These are phyloP conservation scores for Penicillium steckii DNA, from an alignment of 495 filamentous ascomycete genomes.

Conservation along the genomic window DNA sequence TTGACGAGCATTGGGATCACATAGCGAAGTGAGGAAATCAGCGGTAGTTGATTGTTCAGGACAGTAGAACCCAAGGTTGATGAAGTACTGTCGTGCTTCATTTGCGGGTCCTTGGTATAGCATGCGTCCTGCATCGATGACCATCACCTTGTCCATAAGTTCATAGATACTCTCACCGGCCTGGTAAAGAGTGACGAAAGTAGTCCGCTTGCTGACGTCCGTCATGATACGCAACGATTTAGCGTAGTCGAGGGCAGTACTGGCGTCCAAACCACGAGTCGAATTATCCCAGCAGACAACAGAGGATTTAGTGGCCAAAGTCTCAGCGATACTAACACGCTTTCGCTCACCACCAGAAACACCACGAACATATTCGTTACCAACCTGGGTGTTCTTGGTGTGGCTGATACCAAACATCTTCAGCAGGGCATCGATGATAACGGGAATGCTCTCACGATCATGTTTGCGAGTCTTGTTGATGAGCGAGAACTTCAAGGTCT, in stretches of 20 bases:
- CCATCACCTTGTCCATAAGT: slow-evolving; percentile 73
- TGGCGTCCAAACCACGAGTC: slow-evolving; percentile 77
- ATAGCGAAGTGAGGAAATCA: slow-evolving; percentile 73
- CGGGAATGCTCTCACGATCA: slow-evolving; percentile 62
- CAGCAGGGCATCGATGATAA: slow-evolving; percentile 63
- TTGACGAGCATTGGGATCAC: slow-evolving; percentile 68
- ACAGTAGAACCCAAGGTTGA: slow-evolving; percentile 66
- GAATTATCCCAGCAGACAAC: slow-evolving; percentile 73
- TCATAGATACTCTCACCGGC: slow-evolving; percentile 82
- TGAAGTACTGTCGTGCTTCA: slow-evolving; percentile 66
- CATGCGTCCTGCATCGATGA: slow-evolving; percentile 65
- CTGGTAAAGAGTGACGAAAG: slow-evolving; percentile 81
- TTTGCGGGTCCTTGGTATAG: slow-evolving; percentile 63
- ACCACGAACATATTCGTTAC: slow-evolving; percentile 78
- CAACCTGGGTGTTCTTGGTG: slow-evolving; percentile 79
- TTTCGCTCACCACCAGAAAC: slow-evolving; percentile 72
- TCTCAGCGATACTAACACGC: slow-evolving; percentile 70
- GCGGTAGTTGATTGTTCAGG: slow-evolving; percentile 68
- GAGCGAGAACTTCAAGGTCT: slow-evolving; percentile 79
- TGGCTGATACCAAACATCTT: slow-evolving; percentile 79
- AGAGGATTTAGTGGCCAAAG: slow-evolving; percentile 62
- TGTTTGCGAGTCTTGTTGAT: slow-evolving; percentile 80
- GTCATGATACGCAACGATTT: slow-evolving; percentile 79
- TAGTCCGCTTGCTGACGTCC: slow-evolving; percentile 76
- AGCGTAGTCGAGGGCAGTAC: slow-evolving; percentile 77